These are phyloP conservation scores for Colletotrichum melonis DNA, from an alignment of 2,329 filamentous ascomycete species.

Conservation along the genomic window DNA sequence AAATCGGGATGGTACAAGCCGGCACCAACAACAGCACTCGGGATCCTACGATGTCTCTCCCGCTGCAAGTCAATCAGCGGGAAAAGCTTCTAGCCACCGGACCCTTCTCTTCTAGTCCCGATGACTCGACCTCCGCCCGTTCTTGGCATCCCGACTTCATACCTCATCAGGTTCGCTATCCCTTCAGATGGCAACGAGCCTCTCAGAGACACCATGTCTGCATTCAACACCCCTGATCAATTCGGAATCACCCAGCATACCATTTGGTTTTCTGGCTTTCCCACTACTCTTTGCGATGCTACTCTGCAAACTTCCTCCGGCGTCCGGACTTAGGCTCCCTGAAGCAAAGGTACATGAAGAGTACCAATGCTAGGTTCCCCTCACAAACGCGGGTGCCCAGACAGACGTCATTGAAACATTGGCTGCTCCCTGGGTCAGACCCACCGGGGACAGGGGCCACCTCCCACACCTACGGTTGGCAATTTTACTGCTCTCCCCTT, in stretches of 20 bases:
- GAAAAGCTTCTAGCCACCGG: constrained; percentile 25
- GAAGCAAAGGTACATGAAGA: background rate
- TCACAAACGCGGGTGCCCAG: constrained; percentile 1
- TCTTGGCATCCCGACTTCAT: constrained; percentile 16
- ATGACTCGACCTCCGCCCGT: background rate
- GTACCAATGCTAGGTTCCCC: constrained; percentile 7
- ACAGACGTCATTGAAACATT: constrained; percentile 31
- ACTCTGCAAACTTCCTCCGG: background rate
- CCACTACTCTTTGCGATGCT: background rate
- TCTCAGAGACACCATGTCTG: background rate
- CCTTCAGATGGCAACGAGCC: background rate
- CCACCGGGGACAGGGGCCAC: constrained; percentile 18
- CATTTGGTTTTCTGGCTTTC: background rate
- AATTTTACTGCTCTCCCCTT: background rate
- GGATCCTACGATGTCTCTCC: constrained; percentile 6
- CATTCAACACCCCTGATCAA: background rate
- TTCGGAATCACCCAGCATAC: too few relatives aligned
- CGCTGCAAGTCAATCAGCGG: constrained; percentile 2
- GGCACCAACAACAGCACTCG: background rate
- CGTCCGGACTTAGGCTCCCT: background rate
- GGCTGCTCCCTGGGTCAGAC: background rate
- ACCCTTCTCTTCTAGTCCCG: constrained; percentile 17
- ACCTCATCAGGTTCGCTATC: background rate
- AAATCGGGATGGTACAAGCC: background rate
- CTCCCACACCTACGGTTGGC: background rate